phyloP scores from a whole-genome alignment of 139 green algal genomes.

The Chlorella ohadii region DNA sequence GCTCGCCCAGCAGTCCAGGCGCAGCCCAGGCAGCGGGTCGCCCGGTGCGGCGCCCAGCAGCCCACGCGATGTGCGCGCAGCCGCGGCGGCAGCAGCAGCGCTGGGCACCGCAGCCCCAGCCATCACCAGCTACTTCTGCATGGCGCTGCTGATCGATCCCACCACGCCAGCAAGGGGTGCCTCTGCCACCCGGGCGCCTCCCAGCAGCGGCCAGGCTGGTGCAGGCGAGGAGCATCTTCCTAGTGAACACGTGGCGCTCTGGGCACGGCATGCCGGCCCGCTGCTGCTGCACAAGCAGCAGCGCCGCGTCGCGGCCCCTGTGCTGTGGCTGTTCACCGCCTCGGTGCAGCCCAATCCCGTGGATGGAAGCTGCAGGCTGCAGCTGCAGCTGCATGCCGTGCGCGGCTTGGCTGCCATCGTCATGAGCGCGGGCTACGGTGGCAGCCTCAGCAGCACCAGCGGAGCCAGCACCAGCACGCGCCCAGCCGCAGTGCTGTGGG shows the following conservation, averaged over 20 bases:
- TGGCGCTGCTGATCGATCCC: slow-evolving; percentile 31
- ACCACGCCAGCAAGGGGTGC: background rate
- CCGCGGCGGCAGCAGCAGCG: slow-evolving; percentile 1
- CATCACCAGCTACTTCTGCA: slow-evolving; percentile 42
- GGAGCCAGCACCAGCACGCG: slow-evolving; percentile 23
- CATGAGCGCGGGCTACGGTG: slow-evolving; percentile 22
- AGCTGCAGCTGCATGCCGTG: slow-evolving; percentile 39
- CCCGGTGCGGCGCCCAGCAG: slow-evolving; percentile 25
- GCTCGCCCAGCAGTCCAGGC: background rate
- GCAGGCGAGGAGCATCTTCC: background rate
- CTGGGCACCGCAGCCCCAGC: slow-evolving; percentile 3
- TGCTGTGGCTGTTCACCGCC: slow-evolving; percentile 32
- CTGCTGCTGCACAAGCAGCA: slow-evolving; percentile 29
- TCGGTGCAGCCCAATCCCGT: background rate
- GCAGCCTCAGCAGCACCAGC: slow-evolving; percentile 19
- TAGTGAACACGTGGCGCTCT: background rate
- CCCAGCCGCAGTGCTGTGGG: slow-evolving; percentile 35
- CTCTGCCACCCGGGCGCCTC: background rate
- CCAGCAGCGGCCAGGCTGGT: background rate
- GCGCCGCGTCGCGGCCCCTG: background rate
- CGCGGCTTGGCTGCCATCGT: slow-evolving; percentile 42
- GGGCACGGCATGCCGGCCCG: background rate
- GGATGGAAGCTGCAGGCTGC: background rate
- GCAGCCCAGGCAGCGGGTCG: background rate
- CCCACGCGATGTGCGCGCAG: background rate